These are phyloP conservation scores for Aphanomyces cochlioides DNA, from an alignment of 352 stramenopile species.

Conservation along the genomic window DNA sequence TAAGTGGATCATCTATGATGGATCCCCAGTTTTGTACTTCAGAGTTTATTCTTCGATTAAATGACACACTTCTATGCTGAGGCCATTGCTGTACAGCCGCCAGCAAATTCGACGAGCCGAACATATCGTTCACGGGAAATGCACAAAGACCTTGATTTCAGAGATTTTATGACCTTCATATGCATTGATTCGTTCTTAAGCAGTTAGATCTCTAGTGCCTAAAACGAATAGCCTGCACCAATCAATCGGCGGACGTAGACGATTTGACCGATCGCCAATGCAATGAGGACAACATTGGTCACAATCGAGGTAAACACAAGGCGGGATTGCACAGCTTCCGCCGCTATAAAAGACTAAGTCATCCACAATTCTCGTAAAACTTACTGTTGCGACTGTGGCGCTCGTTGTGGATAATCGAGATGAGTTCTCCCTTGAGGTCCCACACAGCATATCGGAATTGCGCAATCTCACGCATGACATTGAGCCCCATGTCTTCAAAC, in stretches of 20 bases:
- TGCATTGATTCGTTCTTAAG: too few relatives aligned
- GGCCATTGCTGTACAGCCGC: too few relatives aligned
- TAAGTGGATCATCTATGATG: too few relatives aligned
- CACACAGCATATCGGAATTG: constrained; percentile 80
- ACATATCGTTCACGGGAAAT: too few relatives aligned
- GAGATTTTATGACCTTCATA: too few relatives aligned
- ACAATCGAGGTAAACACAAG: constrained; percentile 81
- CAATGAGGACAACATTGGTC: constrained; percentile 71
- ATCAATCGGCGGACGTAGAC: constrained; percentile 82
- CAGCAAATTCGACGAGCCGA: too few relatives aligned
- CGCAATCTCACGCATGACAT: constrained; percentile 77
- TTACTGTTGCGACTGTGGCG: constrained; percentile 65
- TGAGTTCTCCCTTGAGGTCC: constrained; percentile 68
- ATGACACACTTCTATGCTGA: too few relatives aligned
- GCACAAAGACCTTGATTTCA: too few relatives aligned
- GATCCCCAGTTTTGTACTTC: too few relatives aligned
- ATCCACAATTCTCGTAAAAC: constrained; percentile 10
- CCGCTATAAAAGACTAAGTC: constrained; percentile 41
- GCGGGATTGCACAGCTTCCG: constrained; percentile 70
- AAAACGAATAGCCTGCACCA: constrained; percentile 49
- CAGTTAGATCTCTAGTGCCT: neutral
- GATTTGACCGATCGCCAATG: constrained; percentile 74
- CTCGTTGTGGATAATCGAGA: constrained; percentile 76
- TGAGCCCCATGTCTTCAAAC: constrained; percentile 72
- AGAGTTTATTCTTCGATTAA: too few relatives aligned